Base-by-base conservation (phyloP, 495 filamentous ascomycete genomes). In the Penicillium dipodomyicola region DNA sequence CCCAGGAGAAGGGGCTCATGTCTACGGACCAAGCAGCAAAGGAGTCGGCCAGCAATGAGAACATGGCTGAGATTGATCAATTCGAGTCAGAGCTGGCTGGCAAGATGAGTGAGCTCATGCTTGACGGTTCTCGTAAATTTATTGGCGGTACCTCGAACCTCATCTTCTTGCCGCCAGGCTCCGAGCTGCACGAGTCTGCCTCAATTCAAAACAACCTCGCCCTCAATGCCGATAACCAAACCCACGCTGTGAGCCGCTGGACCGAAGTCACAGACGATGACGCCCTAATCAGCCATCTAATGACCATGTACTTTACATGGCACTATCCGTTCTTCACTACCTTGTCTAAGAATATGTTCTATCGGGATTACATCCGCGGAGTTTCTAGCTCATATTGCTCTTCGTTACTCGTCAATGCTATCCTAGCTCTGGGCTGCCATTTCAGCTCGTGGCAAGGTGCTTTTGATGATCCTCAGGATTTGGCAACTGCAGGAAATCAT, bases 301-400 rank as follows among this genome's bases (percentile, higher is more conserved):
- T 98, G 63, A 92, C 89, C 56, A 92, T 97, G 90, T 98, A 98
- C 73, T 97, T 97, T 73, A 88, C 87, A 29, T 98, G 94, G 91
- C 94, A 98, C 64, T 98, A 97, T 68, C 87, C 93, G 11, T 97
- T 91, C 71, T 98, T 98, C 74, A 93, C 91, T 11, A 93, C 89
- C 0, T 81, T 97, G 6, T 92, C 92, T n/a, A 95, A 89, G 69
- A 82, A 77, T 37, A 80, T 96, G 25, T 98, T 98, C 70, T 94
- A 87, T 61, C 80, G 87, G 19, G 92, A 98, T 66, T 97, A 96
- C 63, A 64, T 84, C 14, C 79, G 78, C 3, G 92, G 92, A 0
- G 71, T 79, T 17, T 69, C 81, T 8, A 77, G 81, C 10, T 74
- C 76, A 19, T 96, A 97, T 70, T 98, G 94, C 68, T 92, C 93